Conservation (phyloP, 257 asterid species). For the Ajuga chamaepitys region DNA sequence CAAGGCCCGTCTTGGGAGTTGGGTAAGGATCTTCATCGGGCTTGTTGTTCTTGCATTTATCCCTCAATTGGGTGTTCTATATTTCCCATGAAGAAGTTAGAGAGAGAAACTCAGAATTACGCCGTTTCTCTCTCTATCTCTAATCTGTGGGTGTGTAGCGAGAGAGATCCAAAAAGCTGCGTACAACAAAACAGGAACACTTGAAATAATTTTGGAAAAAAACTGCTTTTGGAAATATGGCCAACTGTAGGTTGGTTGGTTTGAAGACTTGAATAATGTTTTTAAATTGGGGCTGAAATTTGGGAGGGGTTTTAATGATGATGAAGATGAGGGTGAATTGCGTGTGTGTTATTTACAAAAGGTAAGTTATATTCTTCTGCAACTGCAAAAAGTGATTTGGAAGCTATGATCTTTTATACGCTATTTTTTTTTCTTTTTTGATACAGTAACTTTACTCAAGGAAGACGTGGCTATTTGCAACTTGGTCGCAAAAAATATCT, state of each 20-base stretch:
- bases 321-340: background rate
- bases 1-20: constrained; percentile 34
- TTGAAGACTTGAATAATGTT: constrained; percentile 1
- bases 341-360: too few relatives aligned
- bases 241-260: background rate
- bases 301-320: constrained; percentile 9
- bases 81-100: constrained; percentile 10
- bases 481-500: too few relatives aligned
- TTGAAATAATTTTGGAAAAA: background rate
- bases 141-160: background rate
- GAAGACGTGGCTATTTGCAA: too few relatives aligned
- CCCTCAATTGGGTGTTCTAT: background rate
- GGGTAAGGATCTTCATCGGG: constrained; percentile 38
- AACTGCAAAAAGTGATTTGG: too few relatives aligned
- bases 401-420: too few relatives aligned
- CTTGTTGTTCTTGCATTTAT: constrained; percentile 22
- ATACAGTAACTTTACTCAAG: too few relatives aligned
- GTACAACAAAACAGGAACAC: background rate
- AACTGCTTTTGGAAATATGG: background rate
- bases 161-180: constrained; percentile 4
- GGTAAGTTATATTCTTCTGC: too few relatives aligned
- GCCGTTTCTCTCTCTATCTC: background rate
- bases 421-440: too few relatives aligned
- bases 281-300: background rate
- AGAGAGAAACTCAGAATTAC: background rate